Evolutionary conservation across 2,329 filamentous ascomycete genomes (phyloP).

Genomic region (Venturiaceae sp.): DNA sequence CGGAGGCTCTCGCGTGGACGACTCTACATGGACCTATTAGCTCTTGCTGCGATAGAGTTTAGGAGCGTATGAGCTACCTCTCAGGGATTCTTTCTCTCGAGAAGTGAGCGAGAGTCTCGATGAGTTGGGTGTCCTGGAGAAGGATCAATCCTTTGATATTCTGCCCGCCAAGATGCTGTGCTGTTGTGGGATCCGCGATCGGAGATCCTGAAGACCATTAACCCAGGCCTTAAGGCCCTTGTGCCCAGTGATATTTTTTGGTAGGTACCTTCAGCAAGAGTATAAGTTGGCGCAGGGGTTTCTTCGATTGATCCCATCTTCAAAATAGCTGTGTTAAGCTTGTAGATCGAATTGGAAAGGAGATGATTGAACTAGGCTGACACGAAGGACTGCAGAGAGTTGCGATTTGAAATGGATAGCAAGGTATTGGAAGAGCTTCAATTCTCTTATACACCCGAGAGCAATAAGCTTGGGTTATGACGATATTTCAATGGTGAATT

Average conservation of each 20-base stretch:
- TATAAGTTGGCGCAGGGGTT: conserved; percentile 15
- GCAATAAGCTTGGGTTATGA: no score
- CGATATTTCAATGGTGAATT: no score
- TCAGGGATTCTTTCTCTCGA: conserved; percentile 53
- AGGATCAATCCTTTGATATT: conserved; percentile 29
- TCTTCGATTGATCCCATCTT: no score
- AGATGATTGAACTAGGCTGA: no score
- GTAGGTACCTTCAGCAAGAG: conserved; percentile 15
- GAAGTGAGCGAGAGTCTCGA: conserved; percentile 52
- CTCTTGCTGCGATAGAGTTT: not conserved
- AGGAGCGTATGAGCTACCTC: conserved; percentile 22
- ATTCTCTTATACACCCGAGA: no score
- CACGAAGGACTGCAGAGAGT: no score
- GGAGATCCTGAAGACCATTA: conserved; percentile 12
- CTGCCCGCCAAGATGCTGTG: conserved; percentile 9
- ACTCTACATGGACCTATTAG: conserved; percentile 20
- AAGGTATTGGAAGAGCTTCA: no score
- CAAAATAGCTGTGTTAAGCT: no score
- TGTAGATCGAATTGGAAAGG: no score
- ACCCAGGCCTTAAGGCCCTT: no score
- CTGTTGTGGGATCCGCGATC: not conserved
- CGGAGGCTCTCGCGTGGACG: conserved; percentile 51
- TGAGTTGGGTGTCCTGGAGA: conserved; percentile 50
- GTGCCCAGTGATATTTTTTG: no score
- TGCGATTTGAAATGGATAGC: no score